Base-by-base conservation (phyloP, 2,329 filamentous ascomycete genomes). In the Grosmannia serpens region DNA sequence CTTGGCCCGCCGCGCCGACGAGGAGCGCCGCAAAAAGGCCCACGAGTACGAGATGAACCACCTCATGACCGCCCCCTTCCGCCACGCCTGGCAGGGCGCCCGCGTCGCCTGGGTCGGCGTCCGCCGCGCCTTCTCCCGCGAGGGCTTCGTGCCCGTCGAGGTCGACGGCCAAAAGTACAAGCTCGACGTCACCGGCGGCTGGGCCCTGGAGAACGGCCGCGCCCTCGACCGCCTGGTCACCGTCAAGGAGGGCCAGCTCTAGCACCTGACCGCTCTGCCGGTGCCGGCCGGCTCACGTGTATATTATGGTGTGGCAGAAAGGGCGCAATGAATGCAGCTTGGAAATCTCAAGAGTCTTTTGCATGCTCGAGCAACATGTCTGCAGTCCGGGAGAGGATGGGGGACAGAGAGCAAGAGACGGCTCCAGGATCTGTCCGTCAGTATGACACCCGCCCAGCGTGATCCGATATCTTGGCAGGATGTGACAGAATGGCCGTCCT, bases 141-240 rank as follows among this genome's bases (percentile, higher is more conserved):
- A 81, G 59, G 83, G 82, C 0, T 84, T 82, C 61, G 73, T 76
- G 46, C 72, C 74, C 58, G 70, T 86, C 55, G 68, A 67, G 56
- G 70, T 83, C 17, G 70, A 77, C 13, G 76, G 73, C 22, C 67
- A 70, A 56, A 17, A 50, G 22, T 83, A 81, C 67, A 85, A 83
- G 71, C 67, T 86, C 26, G 83, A 85, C 63, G 73, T 84, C 20
- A 73, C 73, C 3, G 75, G 75, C 46, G 82, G 80, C 1, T 84
- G 80, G 72, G 79, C 79, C 26, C 73, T 84, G 54, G 83, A 86
- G 47, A 73, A 78, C 4, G 84, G 84, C 50, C 74, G 73, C 58
- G 80, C 80, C 4, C 67, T 86, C 57, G 83, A 86, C 69, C 75
- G 78, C 62, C 65, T 86, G 46, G 74, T 81, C 35, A 61, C 61